Base-by-base conservation (phyloP, 2,329 filamentous ascomycete genomes). In the Penicillium sp. region DNA sequence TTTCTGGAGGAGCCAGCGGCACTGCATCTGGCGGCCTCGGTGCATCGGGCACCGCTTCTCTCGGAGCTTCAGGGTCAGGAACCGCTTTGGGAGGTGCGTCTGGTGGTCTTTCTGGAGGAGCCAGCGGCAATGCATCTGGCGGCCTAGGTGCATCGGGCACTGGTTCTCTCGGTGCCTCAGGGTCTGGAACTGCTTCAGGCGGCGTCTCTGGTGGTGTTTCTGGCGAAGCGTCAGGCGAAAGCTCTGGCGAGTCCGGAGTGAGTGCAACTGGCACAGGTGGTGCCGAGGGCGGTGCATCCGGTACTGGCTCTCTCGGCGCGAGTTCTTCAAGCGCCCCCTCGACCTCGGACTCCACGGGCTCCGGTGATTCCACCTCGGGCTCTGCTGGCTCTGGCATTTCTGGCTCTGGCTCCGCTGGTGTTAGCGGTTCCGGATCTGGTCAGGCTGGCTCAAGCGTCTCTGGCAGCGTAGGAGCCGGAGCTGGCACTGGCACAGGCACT, bases 361-460 rank as follows among this genome's bases (percentile, higher is more conserved):
- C 54, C 30, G 54, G 52, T 51, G 28, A 43, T 59, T 63, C 61
- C 46, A 46, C 38, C 53, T 61, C 58, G 49, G 61, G 61, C 54
- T 58, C 55, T 57, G 30, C 57, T 62, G 53, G 56, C 48, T 38
- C 56, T 59, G 62, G 57, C 37, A 49, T 55, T 64, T 59, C 62
- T 61, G 62, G 62, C 59, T 26, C n/a, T 56, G 51, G 53, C 58
- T 56, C 61, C 55, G 48, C 38, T 60, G 58, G 55, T 61, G 58
- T 14, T 58, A 33, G 61, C 58, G 30, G 49, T 26, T 52, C 61
- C 58, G 55, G 58, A 63, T 61, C 58, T 63, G 61, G 45, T 58
- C 49, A 57, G 49, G 25, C 55, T 56, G 56, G 59, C 33, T 30
- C 59, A 14, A 52, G 55, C 19, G 42, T 55, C 38, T 61, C 61